Evolutionary conservation across 2,329 filamentous ascomycete species (phyloP).

Genomic region (Pseudogymnoascus sp.): DNA sequence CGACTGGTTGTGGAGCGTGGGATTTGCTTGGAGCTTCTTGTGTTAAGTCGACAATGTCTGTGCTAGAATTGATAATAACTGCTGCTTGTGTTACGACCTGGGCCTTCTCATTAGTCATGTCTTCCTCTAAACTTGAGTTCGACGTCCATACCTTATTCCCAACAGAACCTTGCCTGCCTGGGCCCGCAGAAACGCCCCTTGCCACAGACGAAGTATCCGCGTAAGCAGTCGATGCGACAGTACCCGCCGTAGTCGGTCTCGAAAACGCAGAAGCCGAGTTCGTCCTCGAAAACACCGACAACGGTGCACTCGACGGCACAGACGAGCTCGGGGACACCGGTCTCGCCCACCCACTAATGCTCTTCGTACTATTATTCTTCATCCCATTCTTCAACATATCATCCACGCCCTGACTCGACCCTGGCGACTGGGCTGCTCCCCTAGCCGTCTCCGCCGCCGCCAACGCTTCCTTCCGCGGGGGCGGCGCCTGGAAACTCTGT

Average conservation of each 20-base stretch:
- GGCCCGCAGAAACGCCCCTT: neutral
- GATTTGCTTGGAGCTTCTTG: constrained; percentile 8
- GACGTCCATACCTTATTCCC: neutral
- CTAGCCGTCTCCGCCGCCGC: neutral
- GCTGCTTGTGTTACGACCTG: neutral
- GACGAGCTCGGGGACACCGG: constrained; percentile 14
- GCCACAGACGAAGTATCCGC: neutral
- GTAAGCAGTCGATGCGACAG: neutral
- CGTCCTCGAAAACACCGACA: neutral
- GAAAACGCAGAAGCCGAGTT: neutral
- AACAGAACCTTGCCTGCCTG: neutral
- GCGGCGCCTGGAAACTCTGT: constrained; percentile 16
- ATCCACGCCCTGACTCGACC: neutral
- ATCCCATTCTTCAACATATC: neutral
- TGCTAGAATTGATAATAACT: neutral
- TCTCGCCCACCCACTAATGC: constrained; percentile 21
- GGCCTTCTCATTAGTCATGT: neutral
- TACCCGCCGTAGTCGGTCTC: constrained; percentile 23
- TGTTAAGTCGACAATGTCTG: neutral
- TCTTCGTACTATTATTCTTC: neutral
- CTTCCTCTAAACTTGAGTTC: neutral
- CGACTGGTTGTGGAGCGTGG: constrained; percentile 28
- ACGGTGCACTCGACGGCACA: neutral
- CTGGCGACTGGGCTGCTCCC: neutral
- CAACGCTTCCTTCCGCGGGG: constrained; percentile 19